Percentiles rank a stretch among this genome's conserved stretches.
Conservation (phyloP, 768 basidiomycete genomes). For the Lactifluus volemus region DNA sequence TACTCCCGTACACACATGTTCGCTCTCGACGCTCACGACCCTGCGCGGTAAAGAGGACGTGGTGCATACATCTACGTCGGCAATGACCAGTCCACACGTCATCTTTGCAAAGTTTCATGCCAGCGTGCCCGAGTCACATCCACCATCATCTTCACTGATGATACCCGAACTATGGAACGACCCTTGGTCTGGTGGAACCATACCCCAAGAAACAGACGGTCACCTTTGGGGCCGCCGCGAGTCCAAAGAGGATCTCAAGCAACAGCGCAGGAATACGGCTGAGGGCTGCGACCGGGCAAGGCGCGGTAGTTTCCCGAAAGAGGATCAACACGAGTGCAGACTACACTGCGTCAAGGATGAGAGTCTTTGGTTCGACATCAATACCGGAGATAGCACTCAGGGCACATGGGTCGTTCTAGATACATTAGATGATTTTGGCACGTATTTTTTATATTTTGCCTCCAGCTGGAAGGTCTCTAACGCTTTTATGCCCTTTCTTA, state of each 20-base stretch:
- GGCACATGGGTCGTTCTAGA: constrained; percentile 20
- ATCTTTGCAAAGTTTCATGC: constrained; percentile 18
- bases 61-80: neutral
- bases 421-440: constrained; percentile 12
- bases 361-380: constrained; percentile 6
- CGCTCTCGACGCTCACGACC: constrained; percentile 10
- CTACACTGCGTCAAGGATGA: neutral
- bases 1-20: constrained; percentile 17
- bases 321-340: constrained; percentile 5
- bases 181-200: constrained; percentile 15
- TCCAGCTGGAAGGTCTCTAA: neutral
- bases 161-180: constrained; percentile 11
- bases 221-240: constrained; percentile 8
- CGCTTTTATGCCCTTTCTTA: neutral
- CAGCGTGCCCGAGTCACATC: neutral
- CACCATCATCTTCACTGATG: neutral
- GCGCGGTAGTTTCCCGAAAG: neutral
- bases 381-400: constrained; percentile 10
- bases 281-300: neutral
- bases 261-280: neutral
- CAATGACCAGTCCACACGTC: constrained; percentile 12
- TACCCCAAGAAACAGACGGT: constrained; percentile 10
- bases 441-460: neutral
- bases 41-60: constrained; percentile 17
- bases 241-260: constrained; percentile 16